Percentiles rank a stretch among this genome's conserved stretches.
Evolutionary conservation across 2,329 filamentous ascomycete genomes (phyloP).

Genomic region (Arachnomyces sp.): DNA sequence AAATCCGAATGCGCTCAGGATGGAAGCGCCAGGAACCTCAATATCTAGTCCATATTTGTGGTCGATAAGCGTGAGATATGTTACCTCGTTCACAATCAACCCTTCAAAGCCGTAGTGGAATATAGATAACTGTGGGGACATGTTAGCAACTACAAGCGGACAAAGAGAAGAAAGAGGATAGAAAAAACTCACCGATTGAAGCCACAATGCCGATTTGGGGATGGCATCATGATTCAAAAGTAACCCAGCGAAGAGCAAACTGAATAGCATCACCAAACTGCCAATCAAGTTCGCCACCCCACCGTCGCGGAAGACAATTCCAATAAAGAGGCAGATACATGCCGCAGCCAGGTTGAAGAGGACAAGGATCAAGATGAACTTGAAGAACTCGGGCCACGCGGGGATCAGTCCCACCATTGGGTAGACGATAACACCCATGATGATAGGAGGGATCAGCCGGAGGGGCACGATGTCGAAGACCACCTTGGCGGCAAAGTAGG

Average conservation of each 20-base stretch:
- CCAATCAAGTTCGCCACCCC: slow-evolving; percentile 90
- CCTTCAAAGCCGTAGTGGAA: slow-evolving; percentile 98
- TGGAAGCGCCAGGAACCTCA: slow-evolving; percentile 87
- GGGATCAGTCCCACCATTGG: slow-evolving; percentile 93
- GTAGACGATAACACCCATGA: slow-evolving; percentile 93
- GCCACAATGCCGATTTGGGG: slow-evolving; percentile 73
- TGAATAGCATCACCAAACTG: slow-evolving; percentile 95
- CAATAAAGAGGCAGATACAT: slow-evolving; percentile 89
- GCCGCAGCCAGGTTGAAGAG: slow-evolving; percentile 94
- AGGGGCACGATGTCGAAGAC: slow-evolving; percentile 94
- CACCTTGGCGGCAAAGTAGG: slow-evolving; percentile 94
- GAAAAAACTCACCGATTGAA: slow-evolving; percentile 60
- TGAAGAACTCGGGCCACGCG: slow-evolving; percentile 73
- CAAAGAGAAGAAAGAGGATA: background rate
- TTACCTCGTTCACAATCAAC: slow-evolving; percentile 93
- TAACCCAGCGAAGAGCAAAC: slow-evolving; percentile 84
- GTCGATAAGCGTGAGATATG: slow-evolving; percentile 79
- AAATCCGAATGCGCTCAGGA: slow-evolving; percentile 91
- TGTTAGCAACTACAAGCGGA: slow-evolving; percentile 18
- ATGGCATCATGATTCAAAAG: slow-evolving; percentile 92
- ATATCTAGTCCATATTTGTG: slow-evolving; percentile 96
- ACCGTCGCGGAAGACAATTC: slow-evolving; percentile 84
- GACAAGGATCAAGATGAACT: slow-evolving; percentile 83
- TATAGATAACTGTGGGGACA: slow-evolving; percentile 62
- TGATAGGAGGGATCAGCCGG: slow-evolving; percentile 85